A percentile compares a stretch with the other conserved stretches of the same genome.
phyloP scores from a whole-genome alignment of 768 basidiomycete genomes.

The Lanmaoa pseudosensibilis region DNA sequence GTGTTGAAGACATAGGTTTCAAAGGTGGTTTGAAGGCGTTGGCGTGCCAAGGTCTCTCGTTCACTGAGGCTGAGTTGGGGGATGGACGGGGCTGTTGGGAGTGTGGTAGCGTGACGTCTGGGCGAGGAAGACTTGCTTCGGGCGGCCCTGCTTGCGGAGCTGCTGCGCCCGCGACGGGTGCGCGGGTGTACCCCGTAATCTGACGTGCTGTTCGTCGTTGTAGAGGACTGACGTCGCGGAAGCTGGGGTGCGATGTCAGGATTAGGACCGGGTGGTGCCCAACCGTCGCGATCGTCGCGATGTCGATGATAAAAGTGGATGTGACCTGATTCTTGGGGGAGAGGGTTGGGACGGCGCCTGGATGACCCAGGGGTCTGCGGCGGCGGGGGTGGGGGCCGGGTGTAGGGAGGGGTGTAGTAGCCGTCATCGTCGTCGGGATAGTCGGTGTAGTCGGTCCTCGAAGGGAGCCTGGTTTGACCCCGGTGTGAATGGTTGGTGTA shows the following conservation, averaged over 20 bases:
- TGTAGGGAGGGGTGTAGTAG: constrained; percentile 12
- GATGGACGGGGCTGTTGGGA: constrained; percentile 15
- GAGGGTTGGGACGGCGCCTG: constrained; percentile 20
- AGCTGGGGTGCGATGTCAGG: constrained; percentile 15
- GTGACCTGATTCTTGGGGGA: constrained; percentile 5
- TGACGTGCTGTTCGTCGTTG: constrained; percentile 16
- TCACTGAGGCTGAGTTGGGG: constrained; percentile 23
- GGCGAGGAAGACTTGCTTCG: constrained; percentile 24
- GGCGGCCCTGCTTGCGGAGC: constrained; percentile 12
- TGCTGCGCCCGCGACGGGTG: constrained; percentile 19
- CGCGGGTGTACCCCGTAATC: constrained; percentile 20
- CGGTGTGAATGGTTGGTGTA: constrained; percentile 1
- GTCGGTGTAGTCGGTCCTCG: constrained; percentile 9
- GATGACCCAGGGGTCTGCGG: constrained; percentile 6
- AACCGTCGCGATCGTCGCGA: constrained; percentile 24
- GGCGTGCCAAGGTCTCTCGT: constrained; percentile 20
- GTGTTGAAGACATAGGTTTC: constrained; percentile 27
- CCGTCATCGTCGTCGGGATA: constrained; percentile 14
- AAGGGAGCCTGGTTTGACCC: not conserved
- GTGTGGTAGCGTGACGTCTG: constrained; percentile 16
- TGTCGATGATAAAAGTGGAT: constrained; percentile 18
- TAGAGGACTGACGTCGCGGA: constrained; percentile 21
- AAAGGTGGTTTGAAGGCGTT: constrained; percentile 22
- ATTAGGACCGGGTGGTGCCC: constrained; percentile 9
- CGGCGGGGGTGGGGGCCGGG: constrained; percentile 3